Percentiles rank a stretch among this genome's conserved stretches.
phyloP scores from a whole-genome alignment of 495 filamentous ascomycete species.

The Xylaria flabelliformis region DNA sequence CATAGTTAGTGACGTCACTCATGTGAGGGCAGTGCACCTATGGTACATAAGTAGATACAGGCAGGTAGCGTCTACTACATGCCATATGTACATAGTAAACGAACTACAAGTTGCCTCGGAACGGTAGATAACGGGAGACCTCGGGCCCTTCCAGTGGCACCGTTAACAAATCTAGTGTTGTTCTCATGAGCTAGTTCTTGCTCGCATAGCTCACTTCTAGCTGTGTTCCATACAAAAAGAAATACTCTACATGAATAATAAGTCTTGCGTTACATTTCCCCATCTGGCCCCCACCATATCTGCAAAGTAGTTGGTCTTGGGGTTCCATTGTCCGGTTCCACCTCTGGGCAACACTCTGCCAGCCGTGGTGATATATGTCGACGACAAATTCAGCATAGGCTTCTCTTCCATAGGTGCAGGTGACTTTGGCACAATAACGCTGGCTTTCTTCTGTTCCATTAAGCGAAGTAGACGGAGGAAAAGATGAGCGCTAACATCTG shows the following conservation, averaged over 20 bases:
- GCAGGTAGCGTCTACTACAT: no score
- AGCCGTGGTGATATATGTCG: slow-evolving; percentile 22
- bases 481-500: slow-evolving; percentile 58
- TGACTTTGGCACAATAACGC: slow-evolving; percentile 13
- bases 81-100: no score
- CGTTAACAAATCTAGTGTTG: neutral
- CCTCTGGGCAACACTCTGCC: slow-evolving; percentile 19
- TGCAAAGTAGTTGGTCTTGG: slow-evolving; percentile 26
- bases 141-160: neutral
- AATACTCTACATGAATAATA: slow-evolving; percentile 20
- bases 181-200: neutral
- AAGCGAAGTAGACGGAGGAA: slow-evolving; percentile 20
- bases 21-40: no score
- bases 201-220: neutral
- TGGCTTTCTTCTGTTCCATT: slow-evolving; percentile 31
- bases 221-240: neutral
- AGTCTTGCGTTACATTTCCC: slow-evolving; percentile 23
- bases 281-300: slow-evolving; percentile 28
- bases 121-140: no score
- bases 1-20: slow-evolving; percentile 10
- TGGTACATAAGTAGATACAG: no score
- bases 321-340: slow-evolving; percentile 25
- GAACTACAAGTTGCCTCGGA: neutral
- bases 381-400: slow-evolving; percentile 26
- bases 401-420: slow-evolving; percentile 21